These are phyloP conservation scores for Puya raimondii DNA, from an alignment of 176 grass and related monocot genomes.

Conservation along the genomic window DNA sequence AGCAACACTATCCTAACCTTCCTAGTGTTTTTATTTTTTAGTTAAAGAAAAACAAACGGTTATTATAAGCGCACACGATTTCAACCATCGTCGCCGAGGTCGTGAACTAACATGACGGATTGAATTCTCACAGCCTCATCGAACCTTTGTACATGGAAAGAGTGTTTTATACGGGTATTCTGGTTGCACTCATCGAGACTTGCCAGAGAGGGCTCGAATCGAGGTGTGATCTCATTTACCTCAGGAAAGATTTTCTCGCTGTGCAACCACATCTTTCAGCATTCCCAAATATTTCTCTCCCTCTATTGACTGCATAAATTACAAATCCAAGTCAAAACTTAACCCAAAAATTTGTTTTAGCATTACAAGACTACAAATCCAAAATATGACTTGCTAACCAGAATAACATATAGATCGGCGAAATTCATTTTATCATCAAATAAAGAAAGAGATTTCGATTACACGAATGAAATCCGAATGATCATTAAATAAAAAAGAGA, in stretches of 20 bases:
- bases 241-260: slow-evolving; percentile 27
- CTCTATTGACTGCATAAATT: background rate
- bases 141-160: slow-evolving; percentile 18
- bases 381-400: too few relatives aligned
- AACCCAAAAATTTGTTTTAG: too few relatives aligned
- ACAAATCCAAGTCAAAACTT: too few relatives aligned
- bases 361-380: too few relatives aligned
- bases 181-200: slow-evolving; percentile 31
- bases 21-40: slow-evolving; percentile 10
- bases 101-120: slow-evolving; percentile 26
- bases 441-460: too few relatives aligned
- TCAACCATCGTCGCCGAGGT: slow-evolving; percentile 63
- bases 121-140: slow-evolving; percentile 34
- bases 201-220: slow-evolving; percentile 9
- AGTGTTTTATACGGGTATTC: slow-evolving; percentile 9
- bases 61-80: slow-evolving; percentile 1
- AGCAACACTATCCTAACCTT: background rate
- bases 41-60: background rate
- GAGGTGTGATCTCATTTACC: slow-evolving; percentile 17
- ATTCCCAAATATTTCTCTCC: slow-evolving; percentile 44
- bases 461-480: too few relatives aligned
- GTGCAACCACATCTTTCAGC: slow-evolving; percentile 94
- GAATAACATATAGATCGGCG: too few relatives aligned
- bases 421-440: too few relatives aligned
- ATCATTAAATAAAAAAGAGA: too few relatives aligned